Conservation (phyloP, 139 green algal species). For the Micromonas commoda region DNA sequence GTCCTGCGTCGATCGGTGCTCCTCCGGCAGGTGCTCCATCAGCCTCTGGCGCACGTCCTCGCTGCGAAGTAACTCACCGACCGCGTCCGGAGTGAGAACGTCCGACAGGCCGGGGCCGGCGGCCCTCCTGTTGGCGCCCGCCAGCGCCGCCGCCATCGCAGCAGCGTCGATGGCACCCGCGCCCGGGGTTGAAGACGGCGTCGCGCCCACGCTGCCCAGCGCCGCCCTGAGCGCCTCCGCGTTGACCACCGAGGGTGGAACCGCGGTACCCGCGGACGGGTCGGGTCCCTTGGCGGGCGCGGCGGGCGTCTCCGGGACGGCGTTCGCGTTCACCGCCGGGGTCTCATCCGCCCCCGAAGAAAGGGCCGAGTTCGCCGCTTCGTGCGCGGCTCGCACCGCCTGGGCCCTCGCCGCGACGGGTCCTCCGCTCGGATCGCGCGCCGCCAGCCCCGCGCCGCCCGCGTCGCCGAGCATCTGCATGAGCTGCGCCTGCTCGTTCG, state of each 20-base stretch:
- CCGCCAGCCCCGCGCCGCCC: too few species aligned
- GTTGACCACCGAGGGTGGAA: background rate
- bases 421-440: background rate
- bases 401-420: background rate
- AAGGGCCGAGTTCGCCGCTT: too few species aligned
- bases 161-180: background rate
- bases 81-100: conserved; percentile 1
- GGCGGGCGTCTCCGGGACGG: background rate
- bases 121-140: background rate
- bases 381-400: background rate
- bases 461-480: background rate
- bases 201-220: background rate
- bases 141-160: background rate
- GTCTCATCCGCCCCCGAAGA: background rate
- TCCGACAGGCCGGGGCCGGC: background rate
- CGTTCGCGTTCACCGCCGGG: background rate
- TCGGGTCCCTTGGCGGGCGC: background rate
- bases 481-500: background rate
- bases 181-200: background rate
- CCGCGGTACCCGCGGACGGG: background rate
- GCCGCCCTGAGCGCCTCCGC: background rate
- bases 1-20: conserved; percentile 13
- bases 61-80: background rate
- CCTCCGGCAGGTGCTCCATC: conserved; percentile 14
- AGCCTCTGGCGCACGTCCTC: background rate